A percentile compares a stretch with the other conserved stretches of the same genome.
Conservation (phyloP, 352 stramenopile species). For the Phytophthora tubulina region DNA sequence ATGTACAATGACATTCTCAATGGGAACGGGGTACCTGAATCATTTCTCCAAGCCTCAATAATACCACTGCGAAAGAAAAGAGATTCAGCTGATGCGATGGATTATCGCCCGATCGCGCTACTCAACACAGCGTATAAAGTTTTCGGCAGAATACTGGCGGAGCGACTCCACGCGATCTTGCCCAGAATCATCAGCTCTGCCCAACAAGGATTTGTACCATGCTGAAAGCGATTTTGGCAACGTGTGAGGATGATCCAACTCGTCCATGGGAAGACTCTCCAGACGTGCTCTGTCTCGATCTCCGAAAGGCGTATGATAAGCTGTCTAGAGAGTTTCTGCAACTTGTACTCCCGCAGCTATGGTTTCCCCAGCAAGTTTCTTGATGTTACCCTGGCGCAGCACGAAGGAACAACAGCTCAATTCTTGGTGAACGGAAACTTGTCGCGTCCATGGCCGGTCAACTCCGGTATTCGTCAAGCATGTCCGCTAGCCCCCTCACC, state of each 20-base stretch:
- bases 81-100: not conserved
- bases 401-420: not conserved
- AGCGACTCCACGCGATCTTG: not conserved
- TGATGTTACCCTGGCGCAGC: not conserved
- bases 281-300: not conserved
- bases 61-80: not conserved
- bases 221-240: not conserved
- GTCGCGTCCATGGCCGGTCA: not conserved
- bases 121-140: not conserved
- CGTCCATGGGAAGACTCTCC: not conserved
- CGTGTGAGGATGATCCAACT: not conserved
- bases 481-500: not conserved
- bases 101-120: not conserved
- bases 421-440: not conserved
- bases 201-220: not conserved
- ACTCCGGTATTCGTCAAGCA: not conserved
- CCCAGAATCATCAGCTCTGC: not conserved
- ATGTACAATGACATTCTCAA: conserved; percentile 4
- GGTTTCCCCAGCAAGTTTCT: not conserved
- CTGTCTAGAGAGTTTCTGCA: not conserved
- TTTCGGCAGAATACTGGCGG: not conserved
- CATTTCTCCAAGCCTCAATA: not conserved
- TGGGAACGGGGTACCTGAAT: conserved; percentile 1
- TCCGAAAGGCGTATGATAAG: not conserved
- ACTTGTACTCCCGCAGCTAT: no score